Conservation (phyloP, 306 rosid genomes). For the Castanea mollissima region DNA sequence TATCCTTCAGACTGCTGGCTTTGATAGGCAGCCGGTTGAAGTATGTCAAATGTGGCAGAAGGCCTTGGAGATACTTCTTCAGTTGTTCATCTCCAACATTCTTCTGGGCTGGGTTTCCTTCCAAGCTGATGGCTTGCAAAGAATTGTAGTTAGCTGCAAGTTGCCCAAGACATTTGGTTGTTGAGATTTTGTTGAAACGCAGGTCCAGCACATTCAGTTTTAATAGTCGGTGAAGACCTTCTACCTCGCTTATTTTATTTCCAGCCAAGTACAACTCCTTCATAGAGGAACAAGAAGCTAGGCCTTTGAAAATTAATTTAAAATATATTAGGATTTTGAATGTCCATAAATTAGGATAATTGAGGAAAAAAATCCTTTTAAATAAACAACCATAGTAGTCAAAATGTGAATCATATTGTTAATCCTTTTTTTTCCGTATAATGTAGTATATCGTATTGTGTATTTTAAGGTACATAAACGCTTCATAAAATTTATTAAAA, state of each 20-base stretch:
- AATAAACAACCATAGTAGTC: too few relatives aligned
- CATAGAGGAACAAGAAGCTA: constrained; percentile 83
- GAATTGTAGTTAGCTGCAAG: constrained; percentile 93
- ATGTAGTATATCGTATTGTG: too few relatives aligned
- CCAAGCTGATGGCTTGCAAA: constrained; percentile 83
- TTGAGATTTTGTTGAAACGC: constrained; percentile 85
- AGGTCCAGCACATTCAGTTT: constrained; percentile 78
- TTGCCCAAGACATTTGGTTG: constrained; percentile 90
- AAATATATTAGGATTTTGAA: constrained; percentile 22
- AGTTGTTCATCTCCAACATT: constrained; percentile 95
- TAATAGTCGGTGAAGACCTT: constrained; percentile 94
- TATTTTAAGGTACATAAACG: too few relatives aligned
- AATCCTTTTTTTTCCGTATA: too few relatives aligned
- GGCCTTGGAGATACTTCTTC: constrained; percentile 81
- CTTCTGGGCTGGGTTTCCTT: constrained; percentile 92
- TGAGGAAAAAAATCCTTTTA: background rate
- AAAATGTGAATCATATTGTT: too few relatives aligned
- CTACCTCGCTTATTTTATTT: constrained; percentile 93
- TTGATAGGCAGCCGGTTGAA: constrained; percentile 66
- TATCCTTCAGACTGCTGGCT: constrained; percentile 57
- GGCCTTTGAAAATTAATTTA: constrained; percentile 44
- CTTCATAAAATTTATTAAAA: too few relatives aligned
- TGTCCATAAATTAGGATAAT: background rate
- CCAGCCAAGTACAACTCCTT: constrained; percentile 96
- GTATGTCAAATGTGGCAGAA: constrained; percentile 87